A percentile compares a stretch with the other conserved stretches of the same genome.
These are phyloP conservation scores for Phaeosphaeria sp. DNA, from an alignment of 2,329 filamentous ascomycete species.

Conservation along the genomic window DNA sequence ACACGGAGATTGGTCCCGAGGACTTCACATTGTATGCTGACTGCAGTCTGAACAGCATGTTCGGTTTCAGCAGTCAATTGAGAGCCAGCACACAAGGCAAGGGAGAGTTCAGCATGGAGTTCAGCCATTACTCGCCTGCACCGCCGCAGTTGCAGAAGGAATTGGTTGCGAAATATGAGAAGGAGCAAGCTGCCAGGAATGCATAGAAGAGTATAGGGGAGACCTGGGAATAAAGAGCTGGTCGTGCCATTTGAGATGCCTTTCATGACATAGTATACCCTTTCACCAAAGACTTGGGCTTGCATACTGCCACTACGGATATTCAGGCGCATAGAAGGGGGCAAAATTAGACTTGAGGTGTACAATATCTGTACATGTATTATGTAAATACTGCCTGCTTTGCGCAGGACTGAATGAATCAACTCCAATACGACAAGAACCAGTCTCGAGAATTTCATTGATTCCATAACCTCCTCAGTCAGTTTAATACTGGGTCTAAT, in stretches of 20 bases:
- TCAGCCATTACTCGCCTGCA: slow-evolving; percentile 90
- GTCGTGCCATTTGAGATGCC: neutral
- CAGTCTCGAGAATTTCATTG: too few relatives aligned
- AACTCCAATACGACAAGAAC: slow-evolving; percentile 1
- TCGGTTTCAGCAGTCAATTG: slow-evolving; percentile 91
- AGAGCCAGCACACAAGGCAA: slow-evolving; percentile 96
- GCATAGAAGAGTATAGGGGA: slow-evolving; percentile 54
- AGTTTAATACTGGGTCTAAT: too few relatives aligned
- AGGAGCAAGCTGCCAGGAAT: slow-evolving; percentile 68
- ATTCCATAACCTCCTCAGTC: too few relatives aligned
- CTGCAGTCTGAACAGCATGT: slow-evolving; percentile 96
- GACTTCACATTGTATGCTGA: slow-evolving; percentile 94
- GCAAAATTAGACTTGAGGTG: slow-evolving; percentile 6
- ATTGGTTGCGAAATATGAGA: slow-evolving; percentile 71
- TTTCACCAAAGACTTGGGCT: slow-evolving; percentile 12
- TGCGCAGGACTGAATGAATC: slow-evolving; percentile 3
- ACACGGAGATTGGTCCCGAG: slow-evolving; percentile 91
- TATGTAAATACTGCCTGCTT: slow-evolving; percentile 7
- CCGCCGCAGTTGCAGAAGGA: slow-evolving; percentile 88
- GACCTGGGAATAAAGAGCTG: neutral
- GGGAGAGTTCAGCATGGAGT: slow-evolving; percentile 99
- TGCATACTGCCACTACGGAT: slow-evolving; percentile 24
- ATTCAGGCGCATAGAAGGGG: slow-evolving; percentile 16
- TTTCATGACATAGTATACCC: slow-evolving; percentile 6
- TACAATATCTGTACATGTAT: slow-evolving; percentile 28